Evolutionary conservation across 352 stramenopile genomes (phyloP).

Genomic region (Phytophthora pinifolia): DNA sequence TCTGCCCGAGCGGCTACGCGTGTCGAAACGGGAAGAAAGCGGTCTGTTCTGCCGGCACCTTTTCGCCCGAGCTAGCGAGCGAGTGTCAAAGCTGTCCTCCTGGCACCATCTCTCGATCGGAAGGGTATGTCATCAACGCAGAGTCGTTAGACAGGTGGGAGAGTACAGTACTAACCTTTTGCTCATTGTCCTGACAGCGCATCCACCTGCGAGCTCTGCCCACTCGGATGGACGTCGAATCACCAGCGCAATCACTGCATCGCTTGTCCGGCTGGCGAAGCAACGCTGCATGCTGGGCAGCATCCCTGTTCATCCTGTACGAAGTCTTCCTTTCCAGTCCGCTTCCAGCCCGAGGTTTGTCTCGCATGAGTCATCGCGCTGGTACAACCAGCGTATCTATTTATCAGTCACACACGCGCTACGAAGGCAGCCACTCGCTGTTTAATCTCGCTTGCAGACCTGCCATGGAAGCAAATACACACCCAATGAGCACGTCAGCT

Average conservation of each 20-base stretch:
- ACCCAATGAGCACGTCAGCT: constrained; percentile 5
- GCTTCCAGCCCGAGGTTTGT: constrained; percentile 22
- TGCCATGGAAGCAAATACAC: constrained; percentile 9
- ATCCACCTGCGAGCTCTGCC: constrained; percentile 42
- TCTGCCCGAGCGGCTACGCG: constrained; percentile 50
- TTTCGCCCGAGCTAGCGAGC: constrained; percentile 41
- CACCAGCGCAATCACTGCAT: constrained; percentile 58
- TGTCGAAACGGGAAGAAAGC: constrained; percentile 62
- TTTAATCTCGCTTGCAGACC: constrained; percentile 29
- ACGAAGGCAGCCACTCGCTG: constrained; percentile 37
- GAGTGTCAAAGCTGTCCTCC: constrained; percentile 61
- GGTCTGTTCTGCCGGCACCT: constrained; percentile 43
- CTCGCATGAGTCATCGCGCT: constrained; percentile 15
- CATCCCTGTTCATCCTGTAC: constrained; percentile 53
- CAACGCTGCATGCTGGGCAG: constrained; percentile 36
- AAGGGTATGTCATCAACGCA: constrained; percentile 33
- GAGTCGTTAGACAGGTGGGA: neutral
- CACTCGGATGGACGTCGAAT: constrained; percentile 48
- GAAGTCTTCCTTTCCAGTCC: constrained; percentile 30
- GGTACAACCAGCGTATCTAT: constrained; percentile 23
- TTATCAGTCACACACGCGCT: constrained; percentile 31
- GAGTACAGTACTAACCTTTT: constrained; percentile 7
- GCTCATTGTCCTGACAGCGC: constrained; percentile 24
- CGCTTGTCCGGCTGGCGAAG: constrained; percentile 42
- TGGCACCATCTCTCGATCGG: constrained; percentile 45